Evolutionary conservation across 441 rosid genomes (phyloP), one percentile per base, ranked within the genome.

Genomic region (Gossypium gossypioides): DNA sequence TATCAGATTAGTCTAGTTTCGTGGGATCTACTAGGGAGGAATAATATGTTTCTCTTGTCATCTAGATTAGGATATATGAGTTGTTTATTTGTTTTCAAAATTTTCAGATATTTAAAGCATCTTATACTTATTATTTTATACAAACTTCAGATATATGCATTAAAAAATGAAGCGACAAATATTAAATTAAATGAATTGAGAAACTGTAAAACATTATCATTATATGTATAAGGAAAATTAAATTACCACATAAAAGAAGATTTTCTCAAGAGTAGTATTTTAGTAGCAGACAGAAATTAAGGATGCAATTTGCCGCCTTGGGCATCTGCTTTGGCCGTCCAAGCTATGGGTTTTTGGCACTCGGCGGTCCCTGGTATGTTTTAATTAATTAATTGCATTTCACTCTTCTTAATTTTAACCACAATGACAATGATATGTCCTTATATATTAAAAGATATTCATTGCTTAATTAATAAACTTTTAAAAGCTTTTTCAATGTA

Each of bases 281-380:
- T 21, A 56, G 25, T 21, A 10, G 29, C 13, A 22, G n/a, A 2
- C 12, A 57, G 34, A 34, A 37, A 37, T 9, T 37, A 65, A 19
- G 6, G 1, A 6, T n/a, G 24, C 10, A 2, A 10, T 5, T 37
- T 44, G 55, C 29, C 69, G 52, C 55, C 21, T 18, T 2, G 10
- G 69, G 4, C 55, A 65, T n/a, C 71, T 15, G 42, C 71, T 24
- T 67, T 15, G n/a, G 57, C 71, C 57, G 57, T 48, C 71, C 68
- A 62, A 62, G 48, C 27, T 32, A 16, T 61, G 21, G 12, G 16
- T 2, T 59, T 59, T 27, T 27, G 10, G 40, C 40, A 8, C 8
- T 59, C 42, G 40, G 21, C 64, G 64, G 21, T 29, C 12, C 6
- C 3, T 13, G 15, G 40, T 6, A 6, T 15, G 7, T n/a, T 50